Evolutionary conservation across 768 basidiomycete genomes (phyloP).

Genomic region (Suillus alpinus): DNA sequence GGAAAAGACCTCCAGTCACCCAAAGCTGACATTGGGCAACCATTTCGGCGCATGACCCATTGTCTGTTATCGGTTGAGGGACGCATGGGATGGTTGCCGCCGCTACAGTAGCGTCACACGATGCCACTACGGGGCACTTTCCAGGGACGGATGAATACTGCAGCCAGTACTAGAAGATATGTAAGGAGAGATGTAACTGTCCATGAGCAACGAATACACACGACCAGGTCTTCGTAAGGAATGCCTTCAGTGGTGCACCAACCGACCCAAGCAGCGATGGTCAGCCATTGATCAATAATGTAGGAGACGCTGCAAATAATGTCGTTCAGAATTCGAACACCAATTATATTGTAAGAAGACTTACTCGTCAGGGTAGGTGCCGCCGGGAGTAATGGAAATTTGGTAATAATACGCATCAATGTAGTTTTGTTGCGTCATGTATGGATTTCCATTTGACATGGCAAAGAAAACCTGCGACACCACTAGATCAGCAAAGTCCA

Average conservation of each 20-base stretch:
- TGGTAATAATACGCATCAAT: conserved; percentile 20
- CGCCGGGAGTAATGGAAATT: conserved; percentile 16
- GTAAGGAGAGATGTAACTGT: background rate
- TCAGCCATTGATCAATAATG: conserved; percentile 12
- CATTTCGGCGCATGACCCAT: conserved; percentile 21
- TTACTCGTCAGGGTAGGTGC: conserved; percentile 19
- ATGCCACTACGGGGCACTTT: conserved; percentile 13
- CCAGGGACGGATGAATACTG: conserved; percentile 19
- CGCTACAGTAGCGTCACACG: conserved; percentile 10
- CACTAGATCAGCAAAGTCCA: background rate
- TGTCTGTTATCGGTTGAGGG: conserved; percentile 19
- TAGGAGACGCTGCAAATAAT: conserved; percentile 5
- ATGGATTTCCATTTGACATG: conserved; percentile 17
- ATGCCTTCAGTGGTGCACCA: conserved; percentile 20
- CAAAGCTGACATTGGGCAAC: conserved; percentile 16
- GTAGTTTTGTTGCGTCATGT: conserved; percentile 22
- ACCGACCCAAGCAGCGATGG: conserved; percentile 21
- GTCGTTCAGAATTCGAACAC: background rate
- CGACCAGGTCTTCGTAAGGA: conserved; percentile 19
- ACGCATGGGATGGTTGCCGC: conserved; percentile 11
- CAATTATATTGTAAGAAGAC: background rate
- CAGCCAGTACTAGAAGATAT: conserved; percentile 18
- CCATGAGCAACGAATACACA: background rate
- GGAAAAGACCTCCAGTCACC: conserved; percentile 21
- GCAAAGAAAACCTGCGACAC: conserved; percentile 13